Conservation (phyloP, 2,329 filamentous ascomycete genomes). For the Colletotrichum gloeosporioides region DNA sequence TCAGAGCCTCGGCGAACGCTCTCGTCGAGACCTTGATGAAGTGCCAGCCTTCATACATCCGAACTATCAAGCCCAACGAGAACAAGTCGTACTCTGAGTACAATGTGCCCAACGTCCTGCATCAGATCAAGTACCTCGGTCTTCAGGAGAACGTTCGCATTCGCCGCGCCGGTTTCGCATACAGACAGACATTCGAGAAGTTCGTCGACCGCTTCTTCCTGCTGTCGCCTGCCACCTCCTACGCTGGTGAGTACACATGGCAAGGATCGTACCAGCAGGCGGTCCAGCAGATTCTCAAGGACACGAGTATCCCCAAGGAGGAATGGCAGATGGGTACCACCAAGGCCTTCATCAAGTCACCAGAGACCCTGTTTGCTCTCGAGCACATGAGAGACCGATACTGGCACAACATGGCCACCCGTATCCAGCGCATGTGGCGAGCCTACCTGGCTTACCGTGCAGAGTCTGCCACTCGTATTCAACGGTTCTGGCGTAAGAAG, state of each 20-base stretch:
- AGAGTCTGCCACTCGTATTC: slow-evolving; percentile 92
- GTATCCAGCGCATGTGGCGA: slow-evolving; percentile 96
- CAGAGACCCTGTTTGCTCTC: slow-evolving; percentile 93
- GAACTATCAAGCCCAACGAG: slow-evolving; percentile 99
- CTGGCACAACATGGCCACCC: slow-evolving; percentile 99
- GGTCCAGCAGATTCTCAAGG: slow-evolving; percentile 90
- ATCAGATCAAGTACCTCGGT: slow-evolving; percentile 99
- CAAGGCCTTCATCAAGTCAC: slow-evolving; percentile 98
- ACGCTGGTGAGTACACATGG: slow-evolving; percentile 98
- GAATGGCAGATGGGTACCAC: slow-evolving; percentile 98
- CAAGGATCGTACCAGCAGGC: slow-evolving; percentile 86
- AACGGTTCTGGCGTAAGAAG: slow-evolving; percentile 94
- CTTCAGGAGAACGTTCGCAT: slow-evolving; percentile 99
- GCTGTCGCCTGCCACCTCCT: slow-evolving; percentile 90
- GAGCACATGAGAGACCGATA: slow-evolving; percentile 98
- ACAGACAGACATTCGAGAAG: slow-evolving; percentile 96
- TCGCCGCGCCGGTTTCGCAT: slow-evolving; percentile 93
- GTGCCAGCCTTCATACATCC: slow-evolving; percentile 95
- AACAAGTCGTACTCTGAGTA: slow-evolving; percentile 97
- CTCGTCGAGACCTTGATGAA: slow-evolving; percentile 96
- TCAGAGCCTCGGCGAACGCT: slow-evolving; percentile 92
- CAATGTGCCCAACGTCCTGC: slow-evolving; percentile 88
- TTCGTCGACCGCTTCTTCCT: slow-evolving; percentile 98
- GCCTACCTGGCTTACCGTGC: slow-evolving; percentile 92
- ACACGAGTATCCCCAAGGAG: slow-evolving; percentile 92